A percentile compares a stretch with the other conserved stretches of the same genome.
These are phyloP conservation scores for Wickerhamiella qilinensis DNA, from an alignment of 805 yeast species.

Conservation along the genomic window DNA sequence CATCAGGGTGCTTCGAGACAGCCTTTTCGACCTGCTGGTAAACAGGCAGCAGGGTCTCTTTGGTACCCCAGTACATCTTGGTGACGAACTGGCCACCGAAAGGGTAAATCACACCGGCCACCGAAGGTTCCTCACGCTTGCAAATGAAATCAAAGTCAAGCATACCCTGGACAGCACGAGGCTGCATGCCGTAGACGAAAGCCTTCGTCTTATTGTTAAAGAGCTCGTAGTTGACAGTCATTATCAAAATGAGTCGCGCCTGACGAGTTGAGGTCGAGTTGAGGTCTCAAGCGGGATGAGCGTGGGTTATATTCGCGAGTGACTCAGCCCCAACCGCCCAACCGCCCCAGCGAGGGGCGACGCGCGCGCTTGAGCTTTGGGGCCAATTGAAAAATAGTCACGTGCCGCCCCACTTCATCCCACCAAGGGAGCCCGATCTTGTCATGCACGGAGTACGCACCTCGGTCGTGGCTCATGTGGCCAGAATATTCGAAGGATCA, in stretches of 20 bases:
- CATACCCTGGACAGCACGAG: slow-evolving; percentile 34
- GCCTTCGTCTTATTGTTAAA: slow-evolving; percentile 30
- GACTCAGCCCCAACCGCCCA: neutral
- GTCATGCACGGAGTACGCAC: too few relatives aligned
- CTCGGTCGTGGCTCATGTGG: too few relatives aligned
- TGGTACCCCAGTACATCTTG: slow-evolving; percentile 35
- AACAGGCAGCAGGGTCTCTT: slow-evolving; percentile 30
- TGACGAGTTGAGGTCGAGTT: neutral
- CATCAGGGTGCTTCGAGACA: slow-evolving; percentile 29
- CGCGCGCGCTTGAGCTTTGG: too few relatives aligned
- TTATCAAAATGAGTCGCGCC: neutral
- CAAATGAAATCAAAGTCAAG: slow-evolving; percentile 32
- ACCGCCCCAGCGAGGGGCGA: too few relatives aligned
- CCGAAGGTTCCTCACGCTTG: slow-evolving; percentile 29
- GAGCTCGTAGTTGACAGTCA: slow-evolving; percentile 19
- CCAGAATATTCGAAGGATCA: too few relatives aligned
- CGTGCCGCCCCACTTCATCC: too few relatives aligned
- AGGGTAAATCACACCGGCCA: slow-evolving; percentile 32
- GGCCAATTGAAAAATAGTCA: too few relatives aligned
- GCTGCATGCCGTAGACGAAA: slow-evolving; percentile 30
- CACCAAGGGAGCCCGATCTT: too few relatives aligned
- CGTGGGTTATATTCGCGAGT: too few relatives aligned
- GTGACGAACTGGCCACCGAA: slow-evolving; percentile 31
- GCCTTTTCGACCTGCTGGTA: slow-evolving; percentile 29
- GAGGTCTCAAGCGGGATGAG: neutral